Evolutionary conservation across 2,329 filamentous ascomycete genomes (phyloP).

Genomic region (Metarhizium guizhouense): DNA sequence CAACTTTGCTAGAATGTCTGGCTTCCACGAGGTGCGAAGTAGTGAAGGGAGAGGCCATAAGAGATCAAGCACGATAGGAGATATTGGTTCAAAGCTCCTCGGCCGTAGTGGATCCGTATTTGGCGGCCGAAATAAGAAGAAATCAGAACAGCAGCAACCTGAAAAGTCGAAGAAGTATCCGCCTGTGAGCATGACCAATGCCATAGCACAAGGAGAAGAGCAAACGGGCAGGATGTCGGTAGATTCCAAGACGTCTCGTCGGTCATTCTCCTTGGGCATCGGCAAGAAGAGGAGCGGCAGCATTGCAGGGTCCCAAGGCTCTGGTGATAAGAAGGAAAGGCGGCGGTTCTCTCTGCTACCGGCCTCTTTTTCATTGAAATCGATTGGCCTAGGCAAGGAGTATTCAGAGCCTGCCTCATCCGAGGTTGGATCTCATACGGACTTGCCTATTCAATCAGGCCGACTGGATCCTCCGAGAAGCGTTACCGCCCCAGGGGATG

Average conservation of each 20-base stretch:
- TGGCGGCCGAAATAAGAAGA: conserved; percentile 49
- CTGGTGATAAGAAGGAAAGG: conserved; percentile 48
- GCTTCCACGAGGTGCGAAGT: conserved; percentile 45
- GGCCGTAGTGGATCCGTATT: conserved; percentile 77
- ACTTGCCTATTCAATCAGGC: conserved; percentile 41
- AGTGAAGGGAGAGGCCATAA: conserved; percentile 49
- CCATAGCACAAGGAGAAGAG: conserved; percentile 51
- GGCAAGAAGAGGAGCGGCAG: conserved; percentile 65
- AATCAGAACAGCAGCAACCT: conserved; percentile 36
- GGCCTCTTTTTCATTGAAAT: conserved; percentile 53
- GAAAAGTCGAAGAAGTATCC: conserved; percentile 69
- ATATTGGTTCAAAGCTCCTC: conserved; percentile 75
- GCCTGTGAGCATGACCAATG: conserved; percentile 80
- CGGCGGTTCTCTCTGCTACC: conserved; percentile 66
- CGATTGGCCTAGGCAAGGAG: conserved; percentile 52
- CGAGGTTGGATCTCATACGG: conserved; percentile 41
- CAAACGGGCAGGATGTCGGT: conserved; percentile 49
- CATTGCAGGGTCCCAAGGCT: conserved; percentile 45
- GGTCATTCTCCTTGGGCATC: conserved; percentile 61
- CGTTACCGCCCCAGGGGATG: conserved; percentile 26
- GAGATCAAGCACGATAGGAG: conserved; percentile 68
- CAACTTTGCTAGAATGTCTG: conserved; percentile 50
- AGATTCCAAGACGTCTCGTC: conserved; percentile 57
- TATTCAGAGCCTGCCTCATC: conserved; percentile 28
- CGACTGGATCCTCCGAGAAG: conserved; percentile 19